phyloP scores from a whole-genome alignment of 345 rosid species.

The Xanthoceras sorbifolium region DNA sequence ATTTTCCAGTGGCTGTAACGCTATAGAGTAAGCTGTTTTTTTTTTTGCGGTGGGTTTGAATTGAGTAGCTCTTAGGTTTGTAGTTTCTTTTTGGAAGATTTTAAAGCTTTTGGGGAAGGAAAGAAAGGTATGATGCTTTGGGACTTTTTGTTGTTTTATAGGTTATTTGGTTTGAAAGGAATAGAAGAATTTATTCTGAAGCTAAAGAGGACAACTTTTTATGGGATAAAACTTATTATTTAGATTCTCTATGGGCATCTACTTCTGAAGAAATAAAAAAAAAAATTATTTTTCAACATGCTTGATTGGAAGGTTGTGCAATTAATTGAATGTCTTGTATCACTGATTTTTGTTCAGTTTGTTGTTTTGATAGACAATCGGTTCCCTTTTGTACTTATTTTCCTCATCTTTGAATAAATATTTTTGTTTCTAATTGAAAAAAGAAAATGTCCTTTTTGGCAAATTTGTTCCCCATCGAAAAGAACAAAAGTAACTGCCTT shows the following conservation, averaged over 20 bases:
- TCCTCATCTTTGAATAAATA: neutral
- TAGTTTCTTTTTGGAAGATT: neutral
- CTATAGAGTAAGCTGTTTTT: neutral
- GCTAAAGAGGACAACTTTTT: neutral
- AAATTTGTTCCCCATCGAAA: neutral
- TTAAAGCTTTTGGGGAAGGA: neutral
- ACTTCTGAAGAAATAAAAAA: neutral
- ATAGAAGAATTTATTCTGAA: neutral
- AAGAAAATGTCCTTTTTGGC: neutral
- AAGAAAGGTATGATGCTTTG: neutral
- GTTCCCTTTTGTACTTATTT: neutral
- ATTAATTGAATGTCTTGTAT: neutral
- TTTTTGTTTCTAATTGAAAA: neutral
- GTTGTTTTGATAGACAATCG: neutral
- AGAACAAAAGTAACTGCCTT: neutral
- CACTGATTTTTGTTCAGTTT: neutral
- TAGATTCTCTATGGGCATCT: neutral
- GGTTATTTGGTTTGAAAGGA: neutral
- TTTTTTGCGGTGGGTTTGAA: neutral
- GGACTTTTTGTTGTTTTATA: neutral
- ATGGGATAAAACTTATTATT: neutral
- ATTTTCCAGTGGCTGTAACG: neutral
- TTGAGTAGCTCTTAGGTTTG: neutral
- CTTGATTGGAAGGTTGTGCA: neutral
- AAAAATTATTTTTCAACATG: neutral